Base-by-base conservation (phyloP, 345 rosid species). In the Pistacia vera region DNA sequence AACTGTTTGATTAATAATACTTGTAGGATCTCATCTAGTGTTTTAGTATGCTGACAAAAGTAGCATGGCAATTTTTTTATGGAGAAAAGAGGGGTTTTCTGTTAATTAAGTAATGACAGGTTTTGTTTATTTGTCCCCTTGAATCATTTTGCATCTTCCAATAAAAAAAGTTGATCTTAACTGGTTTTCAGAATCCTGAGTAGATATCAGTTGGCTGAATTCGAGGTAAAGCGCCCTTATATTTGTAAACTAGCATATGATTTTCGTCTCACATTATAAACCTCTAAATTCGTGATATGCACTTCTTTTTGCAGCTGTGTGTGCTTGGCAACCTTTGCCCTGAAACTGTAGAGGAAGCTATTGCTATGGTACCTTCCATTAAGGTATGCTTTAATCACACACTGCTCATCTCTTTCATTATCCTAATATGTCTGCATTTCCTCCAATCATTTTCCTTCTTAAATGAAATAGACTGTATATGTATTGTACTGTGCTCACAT, bases 301-400 rank as follows among this genome's bases (percentile, higher is more conserved):
- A 16, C 55, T 11, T 22, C 2, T 38, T 35, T 77, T 38, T 85
- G 88, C 90, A 96, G 99, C 97, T 96, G 7, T 93, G 97, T 80
- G 98, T 96, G 77, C 97, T 94, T 79, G 99, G 98, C 73, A 96
- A 94, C 79, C 97, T 96, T 65, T 94, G 98, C 77, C 97, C 99
- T 38, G 99, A 96, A 81, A 94, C 97, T 56, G 93, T 90, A 38
- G 99, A 96, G 90, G 99, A 96, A 89, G 99, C 98, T 20, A 88
- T 92, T 66, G 97, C 97, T 49, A 94, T 94, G 99, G 97, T 94
- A 68, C 99, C 98, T 61, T 97, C 98, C 46, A 88, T 96, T 74
- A 96, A 90, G 97, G 98, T 93, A 85, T 35, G 46, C 38, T 49
- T 63, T 52, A 5, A 55, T 74, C 6, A 55, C 18, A 5, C 57